These are phyloP conservation scores for Picea sitchensis DNA, from an alignment of 75 land plant genomes.

Conservation along the genomic window DNA sequence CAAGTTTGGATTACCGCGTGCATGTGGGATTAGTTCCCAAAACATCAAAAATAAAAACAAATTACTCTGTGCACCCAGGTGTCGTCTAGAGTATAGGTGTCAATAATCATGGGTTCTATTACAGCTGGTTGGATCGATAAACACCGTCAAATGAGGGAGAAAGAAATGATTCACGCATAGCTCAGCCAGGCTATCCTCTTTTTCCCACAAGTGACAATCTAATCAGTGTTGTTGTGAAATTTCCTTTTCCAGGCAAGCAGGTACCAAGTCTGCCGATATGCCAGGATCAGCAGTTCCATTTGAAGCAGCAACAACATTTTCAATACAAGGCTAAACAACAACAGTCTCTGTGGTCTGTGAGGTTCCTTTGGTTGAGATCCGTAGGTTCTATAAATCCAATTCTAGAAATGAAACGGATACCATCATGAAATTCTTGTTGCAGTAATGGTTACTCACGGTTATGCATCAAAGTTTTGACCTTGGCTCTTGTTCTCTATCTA, in stretches of 20 bases:
- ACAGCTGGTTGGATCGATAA: conserved; percentile 84
- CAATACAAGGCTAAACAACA: conserved; percentile 41
- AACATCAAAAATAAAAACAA: too few relatives aligned
- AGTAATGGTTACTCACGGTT: background rate
- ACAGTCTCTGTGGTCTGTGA: conserved; percentile 42
- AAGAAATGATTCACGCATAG: conserved; percentile 1
- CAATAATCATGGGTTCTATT: background rate
- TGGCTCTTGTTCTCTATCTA: background rate
- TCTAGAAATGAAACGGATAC: background rate
- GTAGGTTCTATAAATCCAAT: conserved; percentile 11
- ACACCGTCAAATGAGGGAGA: conserved; percentile 28
- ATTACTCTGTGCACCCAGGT: too few relatives aligned
- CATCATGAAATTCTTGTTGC: background rate
- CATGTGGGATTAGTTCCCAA: too few relatives aligned
- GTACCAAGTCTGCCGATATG: conserved; percentile 28
- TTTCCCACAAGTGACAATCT: conserved; percentile 16
- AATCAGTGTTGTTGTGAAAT: conserved; percentile 20
- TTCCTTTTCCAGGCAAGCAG: conserved; percentile 81
- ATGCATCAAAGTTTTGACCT: background rate
- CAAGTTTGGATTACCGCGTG: too few relatives aligned
- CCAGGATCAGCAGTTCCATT: conserved; percentile 20
- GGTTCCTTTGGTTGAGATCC: conserved; percentile 46
- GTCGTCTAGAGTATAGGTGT: too few relatives aligned
- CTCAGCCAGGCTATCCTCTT: conserved; percentile 10
- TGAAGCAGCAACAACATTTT: conserved; percentile 22